Percentiles rank a stretch among this genome's conserved stretches.
Evolutionary conservation across 257 asterid species (phyloP).

Genomic region (Dorcoceras hygrometricum): DNA sequence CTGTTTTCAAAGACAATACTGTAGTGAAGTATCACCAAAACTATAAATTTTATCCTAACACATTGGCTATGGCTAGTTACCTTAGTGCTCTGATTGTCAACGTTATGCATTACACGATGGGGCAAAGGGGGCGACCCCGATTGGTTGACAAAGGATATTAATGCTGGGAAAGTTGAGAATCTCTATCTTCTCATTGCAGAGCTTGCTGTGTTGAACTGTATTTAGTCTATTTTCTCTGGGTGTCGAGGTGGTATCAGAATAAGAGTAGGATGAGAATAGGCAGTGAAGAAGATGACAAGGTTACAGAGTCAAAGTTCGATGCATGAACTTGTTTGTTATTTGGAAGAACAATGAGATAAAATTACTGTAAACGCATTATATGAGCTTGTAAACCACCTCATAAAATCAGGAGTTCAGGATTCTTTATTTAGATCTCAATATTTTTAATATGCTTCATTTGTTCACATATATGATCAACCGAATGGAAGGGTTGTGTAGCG

Average conservation of each 20-base stretch:
- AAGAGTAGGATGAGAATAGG: conserved; percentile 43
- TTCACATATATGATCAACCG: no score
- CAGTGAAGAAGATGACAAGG: conserved; percentile 24
- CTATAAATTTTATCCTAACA: no score
- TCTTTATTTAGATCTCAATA: no score
- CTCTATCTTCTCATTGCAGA: conserved; percentile 61
- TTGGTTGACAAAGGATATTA: conserved; percentile 72
- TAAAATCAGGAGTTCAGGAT: no score
- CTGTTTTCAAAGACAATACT: no score
- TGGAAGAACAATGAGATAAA: no score
- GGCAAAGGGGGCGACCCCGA: conserved; percentile 50
- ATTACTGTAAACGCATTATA: no score
- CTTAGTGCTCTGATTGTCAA: conserved; percentile 58
- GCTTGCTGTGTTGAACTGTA: conserved; percentile 67
- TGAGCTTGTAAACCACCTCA: no score
- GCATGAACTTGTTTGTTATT: conserved; percentile 39
- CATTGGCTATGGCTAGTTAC: conserved; percentile 64
- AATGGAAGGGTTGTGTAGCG: no score
- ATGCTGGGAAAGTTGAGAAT: conserved; percentile 58
- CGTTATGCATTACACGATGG: conserved; percentile 58
- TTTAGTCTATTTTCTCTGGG: conserved; percentile 46
- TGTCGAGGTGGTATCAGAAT: conserved; percentile 54
- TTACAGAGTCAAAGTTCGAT: conserved; percentile 14
- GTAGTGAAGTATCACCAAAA: no score
- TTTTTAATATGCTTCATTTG: no score